Evolutionary conservation across 2,329 filamentous ascomycete genomes (phyloP).

Genomic region (Berkeleyomyces basicola): DNA sequence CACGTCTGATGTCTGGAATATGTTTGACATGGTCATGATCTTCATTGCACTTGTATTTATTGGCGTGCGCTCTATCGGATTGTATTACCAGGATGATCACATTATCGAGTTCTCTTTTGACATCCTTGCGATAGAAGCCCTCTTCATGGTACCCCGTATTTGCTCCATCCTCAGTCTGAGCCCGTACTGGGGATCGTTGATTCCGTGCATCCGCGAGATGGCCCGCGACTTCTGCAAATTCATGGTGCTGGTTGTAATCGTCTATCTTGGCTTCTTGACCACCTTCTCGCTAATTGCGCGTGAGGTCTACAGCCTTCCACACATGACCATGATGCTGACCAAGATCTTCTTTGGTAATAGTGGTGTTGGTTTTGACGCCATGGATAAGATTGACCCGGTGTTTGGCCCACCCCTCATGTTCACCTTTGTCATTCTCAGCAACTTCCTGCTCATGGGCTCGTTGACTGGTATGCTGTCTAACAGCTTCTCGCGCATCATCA

Average conservation of each 20-base stretch:
- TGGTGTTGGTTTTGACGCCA: conserved; percentile 56
- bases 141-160: conserved; percentile 79
- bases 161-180: conserved; percentile 76
- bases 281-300: conserved; percentile 69
- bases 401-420: conserved; percentile 48
- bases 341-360: conserved; percentile 70
- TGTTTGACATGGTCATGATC: conserved; percentile 60
- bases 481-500: conserved; percentile 50
- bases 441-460: conserved; percentile 63
- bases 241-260: conserved; percentile 58
- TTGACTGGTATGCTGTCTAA: conserved; percentile 65
- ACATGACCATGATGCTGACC: conserved; percentile 62
- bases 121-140: conserved; percentile 71
- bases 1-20: conserved; percentile 65
- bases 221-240: conserved; percentile 84
- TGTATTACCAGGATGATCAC: conserved; percentile 37
- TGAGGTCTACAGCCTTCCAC: conserved; percentile 43
- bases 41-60: conserved; percentile 55
- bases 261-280: conserved; percentile 79
- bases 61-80: conserved; percentile 47
- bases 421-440: conserved; percentile 60
- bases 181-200: conserved; percentile 78
- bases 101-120: conserved; percentile 74
- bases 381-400: conserved; percentile 40
- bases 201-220: conserved; percentile 89